Evolutionary conservation across 2,329 filamentous ascomycete genomes (phyloP), one percentile per base, ranked within the genome.

Genomic region (Fusarium azukiicola): DNA sequence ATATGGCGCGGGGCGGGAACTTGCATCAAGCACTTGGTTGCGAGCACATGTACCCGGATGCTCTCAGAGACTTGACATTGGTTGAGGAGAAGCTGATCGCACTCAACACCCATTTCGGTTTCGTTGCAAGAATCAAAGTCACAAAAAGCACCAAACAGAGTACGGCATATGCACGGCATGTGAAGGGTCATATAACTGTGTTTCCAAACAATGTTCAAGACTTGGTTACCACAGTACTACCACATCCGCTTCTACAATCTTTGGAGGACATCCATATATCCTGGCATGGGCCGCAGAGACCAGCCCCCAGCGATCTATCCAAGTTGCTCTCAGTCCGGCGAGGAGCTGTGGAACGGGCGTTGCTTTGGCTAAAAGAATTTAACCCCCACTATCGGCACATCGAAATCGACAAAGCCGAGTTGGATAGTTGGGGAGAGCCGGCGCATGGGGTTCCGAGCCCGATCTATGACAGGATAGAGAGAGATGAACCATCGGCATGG

Each of bases 301-400:
- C 67, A 66, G 71, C 67, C 8, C 71, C 71, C 12, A 56, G 40
- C n/a, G 67, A 73, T 58, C 36, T 73, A 16, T 69, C 67, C 38
- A 73, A 67, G 56, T 23, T 70, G n/a, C 21, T 72, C 13, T 72
- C 52, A 9, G 70, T 72, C 8, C 27, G 64, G 7, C 63, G 52
- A 50, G 40, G 52, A 52, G 64, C 38, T 42, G 32, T 72, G 10
- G 44, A 70, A 49, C 38, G 58, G 21, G 71, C 58, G 6, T 38
- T 73, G 21, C 16, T 42, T 6, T 73, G 56, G 71, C 49, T 73
- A 58, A 73, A 58, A 58, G 38, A 66, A n/a, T 56, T 47, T 19
- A 73, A 73, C n/a, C 71, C 67, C 14, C 58, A 69, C 67, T 73
- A 73, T 69, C 21, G 17, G 23, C 19, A 73, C 40, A 70, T 73